Evolutionary conservation across 2,329 filamentous ascomycete genomes (phyloP).

Genomic region (Exserohilum turcica): DNA sequence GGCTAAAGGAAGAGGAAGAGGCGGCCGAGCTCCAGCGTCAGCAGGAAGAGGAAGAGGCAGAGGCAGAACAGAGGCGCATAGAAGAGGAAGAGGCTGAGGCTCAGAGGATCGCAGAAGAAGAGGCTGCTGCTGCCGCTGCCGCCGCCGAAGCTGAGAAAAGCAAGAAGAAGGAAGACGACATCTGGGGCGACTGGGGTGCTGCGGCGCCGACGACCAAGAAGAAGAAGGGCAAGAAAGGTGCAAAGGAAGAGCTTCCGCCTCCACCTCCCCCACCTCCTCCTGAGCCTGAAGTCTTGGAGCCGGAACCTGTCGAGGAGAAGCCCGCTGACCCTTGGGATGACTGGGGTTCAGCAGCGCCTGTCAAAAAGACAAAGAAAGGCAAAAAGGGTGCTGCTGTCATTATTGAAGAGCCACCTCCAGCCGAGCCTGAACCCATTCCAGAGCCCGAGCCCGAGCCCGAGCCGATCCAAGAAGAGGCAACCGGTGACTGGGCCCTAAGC

Average conservation of each 20-base stretch:
- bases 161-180: conserved; percentile 46
- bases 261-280: conserved; percentile 39
- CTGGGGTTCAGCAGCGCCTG: conserved; percentile 24
- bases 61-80: conserved; percentile 33
- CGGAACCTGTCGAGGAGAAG: conserved; percentile 36
- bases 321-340: conserved; percentile 36
- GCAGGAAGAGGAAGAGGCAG: conserved; percentile 37
- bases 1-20: conserved; percentile 28
- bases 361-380: conserved; percentile 39
- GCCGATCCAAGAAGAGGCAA: conserved; percentile 40
- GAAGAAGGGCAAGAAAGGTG: conserved; percentile 42
- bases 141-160: conserved; percentile 29
- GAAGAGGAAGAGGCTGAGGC: conserved; percentile 34
- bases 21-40: conserved; percentile 25
- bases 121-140: conserved; percentile 27
- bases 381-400: conserved; percentile 52
- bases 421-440: conserved; percentile 30
- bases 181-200: conserved; percentile 42
- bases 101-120: conserved; percentile 33
- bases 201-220: conserved; percentile 31
- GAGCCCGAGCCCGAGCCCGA: conserved; percentile 28
- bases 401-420: conserved; percentile 22
- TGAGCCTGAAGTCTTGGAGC: conserved; percentile 35
- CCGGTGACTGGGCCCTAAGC: conserved; percentile 44
- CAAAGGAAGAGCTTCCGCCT: conserved; percentile 31